Base-by-base conservation (phyloP, 306 rosid genomes). In the Sicyos baderoa region DNA sequence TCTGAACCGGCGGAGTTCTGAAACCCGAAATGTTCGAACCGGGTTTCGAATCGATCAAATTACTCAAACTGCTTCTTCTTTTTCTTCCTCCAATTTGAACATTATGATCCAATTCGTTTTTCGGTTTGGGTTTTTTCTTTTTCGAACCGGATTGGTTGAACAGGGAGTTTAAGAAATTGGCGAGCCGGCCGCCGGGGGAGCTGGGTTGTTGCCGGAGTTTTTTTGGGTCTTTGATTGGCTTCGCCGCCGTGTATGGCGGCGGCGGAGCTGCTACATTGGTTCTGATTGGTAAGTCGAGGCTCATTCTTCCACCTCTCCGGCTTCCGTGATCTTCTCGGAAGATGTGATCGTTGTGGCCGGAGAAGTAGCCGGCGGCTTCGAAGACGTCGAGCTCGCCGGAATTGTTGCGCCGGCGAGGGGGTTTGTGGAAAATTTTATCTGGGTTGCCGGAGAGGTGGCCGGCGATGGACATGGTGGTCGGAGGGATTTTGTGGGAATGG, bases 321-420 rank as follows among this genome's bases (percentile, higher is more conserved):
- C 71, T 79, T 7, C 70, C 44, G 22, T 59, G 47, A 1, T 87
- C 95, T 57, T 92, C 89, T 70, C 79, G 86, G 71, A 69, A 68
- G 68, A 80, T 76, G 29, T 25, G 29, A 76, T 90, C 96, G 52
- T 82, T 85, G 86, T 83, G 82, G 0, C 89, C 97, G 18, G 99
- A 88, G 90, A 94, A 94, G 63, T 94, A 94, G 75, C 88, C 67
- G 42, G 97, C 81, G 5, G 99, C 99, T 74, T 90, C 97, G 47
- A 94, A 94, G 51, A 94, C 97, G 35, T 94, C 96, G 44, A 94
- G 96, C 79, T 94, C 99, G 14, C 80, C 88, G 4, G 99, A 94
- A 32, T 85, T 90, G 45, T 90, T 85, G 59, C 91, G 74, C 0
- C 86, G 70, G 81, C 88, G 95, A 85, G 86, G 83, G 49, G 88